A percentile compares a stretch with the other conserved stretches of the same genome.
These are phyloP conservation scores for Scleromitrula shiraiana DNA, from an alignment of 2,329 filamentous ascomycete species.

Conservation along the genomic window DNA sequence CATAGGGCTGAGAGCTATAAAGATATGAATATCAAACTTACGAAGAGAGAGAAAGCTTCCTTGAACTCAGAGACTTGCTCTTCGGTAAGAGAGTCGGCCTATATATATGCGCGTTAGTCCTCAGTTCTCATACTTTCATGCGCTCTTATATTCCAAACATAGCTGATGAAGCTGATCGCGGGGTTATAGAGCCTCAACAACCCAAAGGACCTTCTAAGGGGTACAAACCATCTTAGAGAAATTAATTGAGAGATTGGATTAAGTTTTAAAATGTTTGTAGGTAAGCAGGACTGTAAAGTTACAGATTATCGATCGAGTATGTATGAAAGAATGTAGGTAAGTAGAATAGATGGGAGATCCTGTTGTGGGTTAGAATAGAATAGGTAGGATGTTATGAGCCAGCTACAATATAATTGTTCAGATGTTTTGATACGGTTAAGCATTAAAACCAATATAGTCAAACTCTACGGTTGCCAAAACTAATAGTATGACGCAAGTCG, in stretches of 20 bases:
- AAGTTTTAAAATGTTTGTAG: not conserved
- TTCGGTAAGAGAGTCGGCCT: constrained; percentile 98
- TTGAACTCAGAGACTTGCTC: constrained; percentile 99
- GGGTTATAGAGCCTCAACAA: not conserved
- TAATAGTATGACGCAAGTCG: not conserved
- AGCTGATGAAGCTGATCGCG: not conserved
- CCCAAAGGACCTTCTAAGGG: not conserved
- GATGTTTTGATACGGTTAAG: not conserved
- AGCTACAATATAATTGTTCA: not conserved
- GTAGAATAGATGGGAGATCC: not conserved
- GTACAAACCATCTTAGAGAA: not conserved
- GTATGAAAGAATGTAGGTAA: not conserved
- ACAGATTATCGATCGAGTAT: not conserved
- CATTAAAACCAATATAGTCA: constrained; percentile 1
- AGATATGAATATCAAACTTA: constrained; percentile 49
- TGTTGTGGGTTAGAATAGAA: not conserved
- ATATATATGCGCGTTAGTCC: constrained; percentile 20
- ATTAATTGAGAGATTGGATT: not conserved
- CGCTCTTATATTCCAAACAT: too few relatives aligned
- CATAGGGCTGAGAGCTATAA: constrained; percentile 14
- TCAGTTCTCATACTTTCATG: not conserved
- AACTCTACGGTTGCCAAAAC: not conserved
- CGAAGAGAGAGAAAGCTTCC: constrained; percentile 99
- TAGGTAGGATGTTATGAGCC: too few relatives aligned
- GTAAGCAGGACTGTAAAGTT: too few relatives aligned